Percentiles rank a stretch among this genome's conserved stretches.
Conservation (phyloP, 805 yeast species). For the Barnettozyma siamensis region DNA sequence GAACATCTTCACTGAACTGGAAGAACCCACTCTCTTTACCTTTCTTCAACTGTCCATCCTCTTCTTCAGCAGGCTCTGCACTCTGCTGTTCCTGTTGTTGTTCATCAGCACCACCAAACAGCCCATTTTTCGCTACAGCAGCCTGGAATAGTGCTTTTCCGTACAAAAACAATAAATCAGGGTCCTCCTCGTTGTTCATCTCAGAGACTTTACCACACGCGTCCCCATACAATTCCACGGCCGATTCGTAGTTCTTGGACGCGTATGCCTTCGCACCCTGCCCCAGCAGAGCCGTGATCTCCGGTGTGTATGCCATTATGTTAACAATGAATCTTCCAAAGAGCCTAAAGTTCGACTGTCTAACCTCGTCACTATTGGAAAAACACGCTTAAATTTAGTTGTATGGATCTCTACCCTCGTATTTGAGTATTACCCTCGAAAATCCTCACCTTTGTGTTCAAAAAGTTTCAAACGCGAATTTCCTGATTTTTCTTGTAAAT, state of each 20-base stretch:
- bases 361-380: no score
- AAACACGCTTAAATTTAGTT: no score
- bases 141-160: slow-evolving; percentile 76
- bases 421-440: background rate
- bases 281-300: slow-evolving; percentile 43
- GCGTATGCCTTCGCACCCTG: slow-evolving; percentile 65
- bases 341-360: no score
- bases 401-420: no score
- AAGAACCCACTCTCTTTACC: slow-evolving; percentile 20
- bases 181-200: slow-evolving; percentile 52
- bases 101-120: slow-evolving; percentile 51
- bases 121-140: slow-evolving; percentile 70
- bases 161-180: slow-evolving; percentile 67
- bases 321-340: background rate
- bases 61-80: slow-evolving; percentile 13
- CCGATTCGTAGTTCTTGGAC: slow-evolving; percentile 56
- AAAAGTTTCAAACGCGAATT: slow-evolving; percentile 16
- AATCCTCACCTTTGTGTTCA: slow-evolving; percentile 4
- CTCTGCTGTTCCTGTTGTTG: slow-evolving; percentile 17
- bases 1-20: slow-evolving; percentile 34
- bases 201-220: slow-evolving; percentile 58
- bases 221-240: slow-evolving; percentile 64
- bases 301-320: slow-evolving; percentile 17
- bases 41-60: slow-evolving; percentile 22
- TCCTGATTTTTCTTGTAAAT: background rate